Base-by-base conservation (phyloP, 2,329 filamentous ascomycete genomes). In the Pseudogymnoascus sp. region DNA sequence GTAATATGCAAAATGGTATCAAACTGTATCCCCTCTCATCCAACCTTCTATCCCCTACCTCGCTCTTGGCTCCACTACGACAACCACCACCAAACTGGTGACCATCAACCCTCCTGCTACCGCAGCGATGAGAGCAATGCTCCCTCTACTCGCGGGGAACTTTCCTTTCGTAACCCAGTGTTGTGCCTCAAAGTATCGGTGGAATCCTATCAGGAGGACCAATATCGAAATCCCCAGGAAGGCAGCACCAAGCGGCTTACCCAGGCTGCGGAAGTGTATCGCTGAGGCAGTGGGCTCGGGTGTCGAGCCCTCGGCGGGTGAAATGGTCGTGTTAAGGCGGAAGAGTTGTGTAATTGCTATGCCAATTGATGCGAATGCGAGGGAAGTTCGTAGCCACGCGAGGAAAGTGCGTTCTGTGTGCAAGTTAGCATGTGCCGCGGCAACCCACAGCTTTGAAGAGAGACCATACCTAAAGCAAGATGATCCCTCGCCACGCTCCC, bases 261-360 rank as follows among this genome's bases (percentile, higher is more conserved):
- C 89, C 64, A 91, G 77, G 60, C 81, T 81, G 43, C 84, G 80
- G 30, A 71, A 69, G 39, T 74, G 71, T 22, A 65, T 70, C 58
- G 74, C 73, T 38, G 70, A 67, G 16, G 59, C 37, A 25, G n/a
- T 41, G 18, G 34, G 20, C 41, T 12, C 64, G 54, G 47, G 61
- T 64, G 62, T 61, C 60, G 34, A 41, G 22, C 25, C 25, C 8
- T n/a, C 18, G 57, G 4, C 64, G 58, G 20, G 66, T 61, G 74
- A 70, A 39, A 88, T 76, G 7, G 84, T 81, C 0, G 85, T 88
- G 76, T 92, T 92, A 62, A 94, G 84, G 25, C 90, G 87, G 76
- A 94, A 93, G 57, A 94, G 83, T 72, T 94, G 90, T 1, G 90
- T 93, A 39, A 94, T 82, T 43, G 89, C 90, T 63, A 94, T 89